Conservation (phyloP, 169 alveolate genomes). For the Eimeria acervulina region DNA sequence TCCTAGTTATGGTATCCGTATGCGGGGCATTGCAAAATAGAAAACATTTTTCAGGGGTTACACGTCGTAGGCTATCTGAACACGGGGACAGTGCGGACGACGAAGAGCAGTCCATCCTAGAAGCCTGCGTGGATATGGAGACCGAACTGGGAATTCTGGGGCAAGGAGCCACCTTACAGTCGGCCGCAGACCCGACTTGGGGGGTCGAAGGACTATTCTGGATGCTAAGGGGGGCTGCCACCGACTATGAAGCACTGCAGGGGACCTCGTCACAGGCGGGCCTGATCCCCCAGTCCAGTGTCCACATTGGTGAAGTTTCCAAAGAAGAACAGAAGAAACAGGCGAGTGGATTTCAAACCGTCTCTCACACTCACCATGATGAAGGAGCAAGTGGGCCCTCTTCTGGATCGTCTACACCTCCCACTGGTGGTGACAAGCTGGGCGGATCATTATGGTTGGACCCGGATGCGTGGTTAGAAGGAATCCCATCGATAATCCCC, state of each 20-base stretch:
- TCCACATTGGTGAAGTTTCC: not conserved
- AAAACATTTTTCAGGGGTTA: not conserved
- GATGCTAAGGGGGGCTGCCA: not conserved
- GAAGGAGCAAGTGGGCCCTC: not conserved
- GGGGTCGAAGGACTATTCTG: not conserved
- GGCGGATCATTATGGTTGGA: not conserved
- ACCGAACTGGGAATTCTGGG: not conserved
- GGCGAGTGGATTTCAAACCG: not conserved
- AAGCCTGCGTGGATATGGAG: conserved; percentile 5
- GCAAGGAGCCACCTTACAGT: not conserved
- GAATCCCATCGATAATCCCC: not conserved
- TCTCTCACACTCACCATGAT: not conserved
- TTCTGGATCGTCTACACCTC: not conserved
- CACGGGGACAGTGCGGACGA: not conserved
- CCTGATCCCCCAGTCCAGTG: not conserved
- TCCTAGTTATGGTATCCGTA: not conserved
- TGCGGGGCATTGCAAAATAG: not conserved
- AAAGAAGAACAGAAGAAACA: not conserved
- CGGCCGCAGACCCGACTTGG: not conserved
- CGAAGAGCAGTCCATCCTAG: not conserved
- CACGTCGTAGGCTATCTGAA: conserved; percentile 29
- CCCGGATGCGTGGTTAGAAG: not conserved
- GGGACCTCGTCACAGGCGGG: not conserved
- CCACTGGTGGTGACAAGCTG: not conserved
- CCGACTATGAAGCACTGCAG: not conserved